Conservation (phyloP, 2,329 filamentous ascomycete species). For the Albifimbria verrucaria region DNA sequence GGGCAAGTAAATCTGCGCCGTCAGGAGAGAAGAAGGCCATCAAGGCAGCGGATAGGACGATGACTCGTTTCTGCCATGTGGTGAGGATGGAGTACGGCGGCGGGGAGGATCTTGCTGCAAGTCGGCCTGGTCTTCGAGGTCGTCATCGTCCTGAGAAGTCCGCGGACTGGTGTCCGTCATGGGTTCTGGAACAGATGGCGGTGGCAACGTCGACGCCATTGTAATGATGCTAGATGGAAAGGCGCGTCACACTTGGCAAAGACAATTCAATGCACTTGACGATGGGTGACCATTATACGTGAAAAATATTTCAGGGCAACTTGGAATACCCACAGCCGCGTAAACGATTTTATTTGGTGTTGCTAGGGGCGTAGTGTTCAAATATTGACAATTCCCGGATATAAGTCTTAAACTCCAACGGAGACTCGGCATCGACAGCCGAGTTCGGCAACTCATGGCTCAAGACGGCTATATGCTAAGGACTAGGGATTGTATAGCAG, state of each 20-base stretch:
- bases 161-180: not conserved
- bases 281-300: no score
- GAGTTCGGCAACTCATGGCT: not conserved
- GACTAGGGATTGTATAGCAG: not conserved
- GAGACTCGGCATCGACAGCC: not conserved
- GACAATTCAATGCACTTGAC: no score
- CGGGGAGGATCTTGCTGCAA: not conserved
- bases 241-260: no score
- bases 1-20: conserved; percentile 52
- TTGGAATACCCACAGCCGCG: no score
- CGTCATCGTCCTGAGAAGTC: not conserved
- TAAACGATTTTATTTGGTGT: not conserved
- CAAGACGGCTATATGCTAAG: not conserved
- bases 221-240: no score
- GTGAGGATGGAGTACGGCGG: conserved; percentile 35
- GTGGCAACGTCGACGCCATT: not conserved
- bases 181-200: not conserved
- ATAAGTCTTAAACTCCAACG: not conserved
- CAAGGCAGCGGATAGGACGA: conserved; percentile 35
- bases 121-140: not conserved
- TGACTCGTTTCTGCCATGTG: conserved; percentile 34
- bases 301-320: no score
- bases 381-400: no score
- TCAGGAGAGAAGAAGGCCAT: conserved; percentile 43
- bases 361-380: no score